These are phyloP conservation scores for Teratosphaeriaceae sp. DNA, from an alignment of 2,329 filamentous ascomycete genomes.

Conservation along the genomic window DNA sequence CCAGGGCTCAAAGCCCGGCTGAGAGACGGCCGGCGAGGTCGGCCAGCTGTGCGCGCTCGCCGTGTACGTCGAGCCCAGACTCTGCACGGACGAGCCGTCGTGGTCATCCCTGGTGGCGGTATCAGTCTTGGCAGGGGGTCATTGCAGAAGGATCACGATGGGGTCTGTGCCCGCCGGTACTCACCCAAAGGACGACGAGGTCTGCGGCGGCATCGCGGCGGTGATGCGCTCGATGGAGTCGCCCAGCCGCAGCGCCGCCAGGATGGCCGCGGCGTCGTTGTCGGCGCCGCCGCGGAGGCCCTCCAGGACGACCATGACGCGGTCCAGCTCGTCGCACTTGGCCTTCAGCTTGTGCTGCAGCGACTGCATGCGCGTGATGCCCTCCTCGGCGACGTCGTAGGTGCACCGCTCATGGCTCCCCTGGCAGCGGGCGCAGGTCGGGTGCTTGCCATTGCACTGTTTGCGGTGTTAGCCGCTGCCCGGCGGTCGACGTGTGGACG, in stretches of 20 bases:
- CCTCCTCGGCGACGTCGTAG: neutral
- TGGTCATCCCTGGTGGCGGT: too few relatives aligned
- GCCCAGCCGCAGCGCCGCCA: neutral
- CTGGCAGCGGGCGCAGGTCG: neutral
- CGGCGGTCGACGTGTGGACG: neutral
- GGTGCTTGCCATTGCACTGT: slow-evolving; percentile 2
- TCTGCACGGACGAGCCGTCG: too few relatives aligned
- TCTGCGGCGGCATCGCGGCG: too few relatives aligned
- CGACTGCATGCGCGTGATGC: neutral
- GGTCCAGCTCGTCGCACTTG: neutral
- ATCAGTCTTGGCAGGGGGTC: too few relatives aligned
- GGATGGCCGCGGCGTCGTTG: neutral
- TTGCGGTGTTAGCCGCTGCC: neutral
- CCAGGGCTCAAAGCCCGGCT: too few relatives aligned
- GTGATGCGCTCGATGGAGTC: neutral
- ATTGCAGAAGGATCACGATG: too few relatives aligned
- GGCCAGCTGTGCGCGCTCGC: too few relatives aligned
- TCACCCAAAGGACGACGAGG: too few relatives aligned
- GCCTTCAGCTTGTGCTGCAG: neutral
- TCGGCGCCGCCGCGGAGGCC: neutral
- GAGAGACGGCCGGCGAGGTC: too few relatives aligned
- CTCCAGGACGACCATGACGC: neutral
- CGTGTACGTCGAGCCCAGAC: too few relatives aligned
- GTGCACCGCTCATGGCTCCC: neutral
- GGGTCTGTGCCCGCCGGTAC: too few relatives aligned